Base-by-base conservation (phyloP, 2,329 filamentous ascomycete species). In the Colletotrichum echinochloae region DNA sequence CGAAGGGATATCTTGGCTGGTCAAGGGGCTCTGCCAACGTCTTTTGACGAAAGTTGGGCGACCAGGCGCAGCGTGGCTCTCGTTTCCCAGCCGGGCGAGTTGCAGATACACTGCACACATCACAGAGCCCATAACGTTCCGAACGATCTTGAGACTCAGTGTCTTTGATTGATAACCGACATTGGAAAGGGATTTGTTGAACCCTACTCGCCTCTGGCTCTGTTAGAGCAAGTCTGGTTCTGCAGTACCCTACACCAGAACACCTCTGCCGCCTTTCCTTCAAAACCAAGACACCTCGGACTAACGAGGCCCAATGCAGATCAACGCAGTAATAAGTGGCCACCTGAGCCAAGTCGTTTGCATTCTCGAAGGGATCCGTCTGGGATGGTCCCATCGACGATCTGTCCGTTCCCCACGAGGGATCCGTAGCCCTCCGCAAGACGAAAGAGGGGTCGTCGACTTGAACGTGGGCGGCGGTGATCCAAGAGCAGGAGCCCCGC, bases 271-370 rank as follows among this genome's bases (percentile, higher is more conserved):
- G 48, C 64, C 48, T 44, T 33, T 41, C 33, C 26, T 16, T 48
- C 16, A 59, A 52, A 62, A 54, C 23, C 44, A 59, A 71, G 68
- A 68, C 68, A 68, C 52, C 64, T 57, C 46, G 57, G 64, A 63
- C 64, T 55, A 39, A 46, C 56, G 52, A 68, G 46, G 44, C 35
- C 41, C 44, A 44, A 59, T 48, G 64, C n/a, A 68, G 68, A 68
- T 68, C 59, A 61, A 51, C 67, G 67, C 41, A 61, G 37, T 63
- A 20, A 46, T 39, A 37, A 57, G 64, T 65, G 57, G 28, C 56
- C 18, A 41, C 30, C 30, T 37, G 57, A 68, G 46, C 57, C 52
- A 57, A 57, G 57, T 68, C 30, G 68, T 68, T 71, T 71, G 64
- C 68, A 63, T 63, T 66, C 62, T 70, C 52, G 46, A 67, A 63